Conservation (phyloP, 2,329 filamentous ascomycete genomes). For the Teratosphaeria gauchensis region DNA sequence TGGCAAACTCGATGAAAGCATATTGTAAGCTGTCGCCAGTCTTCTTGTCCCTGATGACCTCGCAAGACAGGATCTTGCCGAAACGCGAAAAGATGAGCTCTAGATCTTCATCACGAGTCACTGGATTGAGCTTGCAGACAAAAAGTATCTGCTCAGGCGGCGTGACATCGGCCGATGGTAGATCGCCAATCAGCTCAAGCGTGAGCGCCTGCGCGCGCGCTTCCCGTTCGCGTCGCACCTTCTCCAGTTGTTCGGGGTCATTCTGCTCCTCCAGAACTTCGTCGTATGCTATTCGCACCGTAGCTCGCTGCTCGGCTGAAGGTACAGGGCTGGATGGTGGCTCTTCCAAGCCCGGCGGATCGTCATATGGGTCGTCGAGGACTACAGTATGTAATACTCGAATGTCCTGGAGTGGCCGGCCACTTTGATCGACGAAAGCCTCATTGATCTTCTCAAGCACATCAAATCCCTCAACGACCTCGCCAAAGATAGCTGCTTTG, state of each 20-base stretch:
- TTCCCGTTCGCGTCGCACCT: slow-evolving; percentile 73
- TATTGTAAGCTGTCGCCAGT: slow-evolving; percentile 95
- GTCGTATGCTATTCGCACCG: slow-evolving; percentile 84
- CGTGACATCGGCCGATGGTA: slow-evolving; percentile 94
- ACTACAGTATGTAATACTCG: slow-evolving; percentile 87
- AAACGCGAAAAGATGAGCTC: slow-evolving; percentile 96
- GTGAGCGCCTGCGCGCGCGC: slow-evolving; percentile 89
- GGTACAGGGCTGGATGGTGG: slow-evolving; percentile 73
- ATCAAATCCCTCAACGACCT: slow-evolving; percentile 93
- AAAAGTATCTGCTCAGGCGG: slow-evolving; percentile 96
- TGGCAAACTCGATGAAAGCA: slow-evolving; percentile 92
- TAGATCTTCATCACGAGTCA: slow-evolving; percentile 88
- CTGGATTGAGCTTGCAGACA: slow-evolving; percentile 95
- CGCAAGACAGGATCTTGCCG: slow-evolving; percentile 87
- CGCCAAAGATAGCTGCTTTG: slow-evolving; percentile 89
- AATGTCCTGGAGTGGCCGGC: slow-evolving; percentile 85
- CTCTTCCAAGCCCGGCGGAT: slow-evolving; percentile 66
- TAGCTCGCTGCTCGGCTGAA: slow-evolving; percentile 75
- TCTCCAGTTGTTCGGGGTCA: slow-evolving; percentile 73
- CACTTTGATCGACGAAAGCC: slow-evolving; percentile 75
- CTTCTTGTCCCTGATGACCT: slow-evolving; percentile 88
- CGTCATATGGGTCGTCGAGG: slow-evolving; percentile 83
- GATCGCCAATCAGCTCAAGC: slow-evolving; percentile 92
- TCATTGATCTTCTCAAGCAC: slow-evolving; percentile 86
- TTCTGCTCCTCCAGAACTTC: slow-evolving; percentile 68